A percentile compares a stretch with the other conserved stretches of the same genome.
These are phyloP conservation scores for Marasmius fiardii DNA, from an alignment of 1,284 basidiomycete species.

Conservation along the genomic window DNA sequence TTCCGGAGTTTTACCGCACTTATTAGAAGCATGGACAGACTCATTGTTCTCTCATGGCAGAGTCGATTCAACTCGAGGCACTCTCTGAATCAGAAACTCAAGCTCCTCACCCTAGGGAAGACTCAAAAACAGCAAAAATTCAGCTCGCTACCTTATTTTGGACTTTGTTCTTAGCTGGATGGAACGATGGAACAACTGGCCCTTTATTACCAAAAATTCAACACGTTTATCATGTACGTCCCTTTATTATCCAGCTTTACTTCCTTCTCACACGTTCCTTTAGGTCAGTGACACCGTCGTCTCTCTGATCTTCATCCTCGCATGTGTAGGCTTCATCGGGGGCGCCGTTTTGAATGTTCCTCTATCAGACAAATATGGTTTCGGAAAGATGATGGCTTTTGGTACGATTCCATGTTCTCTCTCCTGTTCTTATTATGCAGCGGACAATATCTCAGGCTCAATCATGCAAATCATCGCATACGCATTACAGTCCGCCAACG, in stretches of 20 bases:
- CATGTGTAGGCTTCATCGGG: conserved; percentile 11
- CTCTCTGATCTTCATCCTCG: conserved; percentile 23
- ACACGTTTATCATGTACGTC: conserved; percentile 13
- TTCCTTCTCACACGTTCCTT: background rate
- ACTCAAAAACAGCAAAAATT: background rate
- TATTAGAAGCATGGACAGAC: too few relatives aligned
- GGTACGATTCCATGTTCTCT: conserved; percentile 2
- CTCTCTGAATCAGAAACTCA: too few relatives aligned
- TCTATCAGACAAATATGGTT: conserved; percentile 51
- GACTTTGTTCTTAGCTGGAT: conserved; percentile 14
- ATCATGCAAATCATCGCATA: conserved; percentile 38
- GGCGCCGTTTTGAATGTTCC: conserved; percentile 45
- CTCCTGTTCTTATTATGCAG: conserved; percentile 31
- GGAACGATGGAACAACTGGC: conserved; percentile 17
- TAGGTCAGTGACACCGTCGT: background rate
- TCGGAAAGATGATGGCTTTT: conserved; percentile 47
- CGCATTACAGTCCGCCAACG: conserved; percentile 49
- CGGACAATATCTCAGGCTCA: conserved; percentile 13
- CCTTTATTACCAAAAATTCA: conserved; percentile 16
- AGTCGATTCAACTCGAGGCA: too few relatives aligned
- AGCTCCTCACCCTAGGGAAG: background rate
- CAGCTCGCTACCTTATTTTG: conserved; percentile 11
- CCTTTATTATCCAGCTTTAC: background rate
- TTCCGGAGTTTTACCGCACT: too few relatives aligned
- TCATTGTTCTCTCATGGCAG: too few relatives aligned